Evolutionary conservation across 148 eudicot genomes (phyloP), one percentile per base, ranked within the genome.

Genomic region (Persicaria tinctoria): DNA sequence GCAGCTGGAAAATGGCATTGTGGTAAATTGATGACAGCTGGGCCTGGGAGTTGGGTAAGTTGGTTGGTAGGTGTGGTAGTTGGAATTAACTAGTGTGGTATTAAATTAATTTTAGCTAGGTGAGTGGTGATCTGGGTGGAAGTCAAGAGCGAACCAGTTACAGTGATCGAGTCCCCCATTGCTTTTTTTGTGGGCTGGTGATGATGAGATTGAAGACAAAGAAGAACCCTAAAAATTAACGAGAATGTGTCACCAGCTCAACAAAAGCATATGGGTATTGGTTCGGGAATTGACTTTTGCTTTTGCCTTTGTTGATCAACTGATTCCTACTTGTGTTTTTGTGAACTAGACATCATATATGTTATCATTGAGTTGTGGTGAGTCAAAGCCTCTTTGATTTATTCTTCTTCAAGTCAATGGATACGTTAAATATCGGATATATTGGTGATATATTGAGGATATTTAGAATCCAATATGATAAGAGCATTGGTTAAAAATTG

Each of bases 251-350:
- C 32, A 60, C 44, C 66, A 60, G 9, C 66, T 60, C 8, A 60
- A 60, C 8, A 9, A 60, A 60, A 60, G 66, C 50, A 16, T 3
- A 16, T 12, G 88, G 91, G 80, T 87, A 80, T 84, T 95, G 99
- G 98, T 95, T 95, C 98, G 98, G 98, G 97, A 79, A 89, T 95
- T 95, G 97, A 92, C 97, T 92, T 92, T 88, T 85, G 82, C 88
- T 83, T 68, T 57, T 76, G 76, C 23, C 68, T 75, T 70, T 54
- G 72, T 41, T 55, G 50, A 20, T 11, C 68, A 62, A 23, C 44
- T 59, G 6, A 18, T 62, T 41, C 41, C 8, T 38, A 13, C 46
- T 20, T 66, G 47, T 66, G 46, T 66, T 44, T 13, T 66, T 66
- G 70, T 66, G 1, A 66, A 14, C 70, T 66, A 41, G 9, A 41